A percentile compares a stretch with the other conserved stretches of the same genome.
Conservation (phyloP, 2,329 filamentous ascomycete species). For the Ophiostoma quercus region DNA sequence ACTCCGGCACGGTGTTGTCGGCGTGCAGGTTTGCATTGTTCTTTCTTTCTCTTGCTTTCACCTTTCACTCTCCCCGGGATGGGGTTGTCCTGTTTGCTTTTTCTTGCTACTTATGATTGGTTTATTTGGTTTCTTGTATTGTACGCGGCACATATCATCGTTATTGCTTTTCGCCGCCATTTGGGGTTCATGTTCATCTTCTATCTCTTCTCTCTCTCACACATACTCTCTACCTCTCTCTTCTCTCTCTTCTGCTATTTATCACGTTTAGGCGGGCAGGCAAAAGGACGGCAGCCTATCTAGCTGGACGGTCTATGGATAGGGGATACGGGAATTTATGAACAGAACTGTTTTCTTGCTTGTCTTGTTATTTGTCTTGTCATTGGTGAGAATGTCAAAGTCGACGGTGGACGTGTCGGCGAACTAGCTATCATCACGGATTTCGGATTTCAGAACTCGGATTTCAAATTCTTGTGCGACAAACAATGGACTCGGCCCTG, state of each 20-base stretch:
- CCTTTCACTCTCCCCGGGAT: conserved; percentile 15
- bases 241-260: conserved; percentile 14
- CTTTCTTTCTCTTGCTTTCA: neutral
- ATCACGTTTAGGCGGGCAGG: conserved; percentile 10
- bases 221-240: neutral
- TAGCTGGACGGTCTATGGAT: neutral
- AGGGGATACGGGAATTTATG: neutral
- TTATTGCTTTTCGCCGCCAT: neutral
- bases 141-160: neutral
- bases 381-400: neutral
- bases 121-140: conserved; percentile 12
- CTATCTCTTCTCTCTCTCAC: conserved; percentile 17
- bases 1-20: conserved; percentile 16
- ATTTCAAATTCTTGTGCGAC: neutral
- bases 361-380: neutral
- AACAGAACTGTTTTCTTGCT: conserved; percentile 1
- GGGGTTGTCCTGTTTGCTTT: conserved; percentile 12
- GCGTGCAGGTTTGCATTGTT: conserved; percentile 16
- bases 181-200: neutral
- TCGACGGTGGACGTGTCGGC: neutral
- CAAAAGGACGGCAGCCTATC: conserved; percentile 9
- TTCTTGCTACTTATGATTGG: conserved; percentile 19
- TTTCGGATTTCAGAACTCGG: neutral
- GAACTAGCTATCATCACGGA: neutral
- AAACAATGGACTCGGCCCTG: neutral